Evolutionary conservation across 106 monocot species (phyloP).

Genomic region (Phalaenopsis equestris): DNA sequence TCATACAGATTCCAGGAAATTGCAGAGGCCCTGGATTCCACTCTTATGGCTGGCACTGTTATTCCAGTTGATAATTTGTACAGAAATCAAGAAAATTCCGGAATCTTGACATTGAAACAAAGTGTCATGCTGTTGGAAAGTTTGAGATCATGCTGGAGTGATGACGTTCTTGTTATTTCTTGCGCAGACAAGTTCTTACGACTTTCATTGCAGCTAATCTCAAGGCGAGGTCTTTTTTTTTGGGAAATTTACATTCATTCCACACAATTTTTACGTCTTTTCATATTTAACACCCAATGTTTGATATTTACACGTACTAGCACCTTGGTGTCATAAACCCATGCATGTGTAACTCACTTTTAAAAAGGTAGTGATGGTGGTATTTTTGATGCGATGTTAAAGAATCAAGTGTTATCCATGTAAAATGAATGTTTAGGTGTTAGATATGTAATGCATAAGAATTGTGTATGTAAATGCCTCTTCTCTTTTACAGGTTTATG

Average conservation of each 20-base stretch:
- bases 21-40: constrained; percentile 83
- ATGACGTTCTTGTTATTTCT: constrained; percentile 76
- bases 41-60: constrained; percentile 37
- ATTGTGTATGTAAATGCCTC: too few relatives aligned
- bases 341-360: too few relatives aligned
- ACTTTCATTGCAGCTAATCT: constrained; percentile 80
- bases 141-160: constrained; percentile 84
- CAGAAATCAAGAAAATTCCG: constrained; percentile 21
- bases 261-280: too few relatives aligned
- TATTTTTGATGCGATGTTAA: too few relatives aligned
- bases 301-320: too few relatives aligned
- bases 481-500: neutral
- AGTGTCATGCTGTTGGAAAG: constrained; percentile 69
- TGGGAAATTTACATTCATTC: too few relatives aligned
- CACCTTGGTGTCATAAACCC: too few relatives aligned
- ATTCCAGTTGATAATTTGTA: constrained; percentile 32
- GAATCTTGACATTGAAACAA: constrained; percentile 58
- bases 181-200: constrained; percentile 89
- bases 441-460: too few relatives aligned
- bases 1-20: constrained; percentile 92
- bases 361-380: too few relatives aligned
- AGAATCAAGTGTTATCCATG: too few relatives aligned
- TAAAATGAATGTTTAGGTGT: too few relatives aligned
- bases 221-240: constrained; percentile 42
- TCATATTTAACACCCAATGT: too few relatives aligned